Evolutionary conservation across 768 basidiomycete genomes (phyloP).

Genomic region (Leccinum obscurum): DNA sequence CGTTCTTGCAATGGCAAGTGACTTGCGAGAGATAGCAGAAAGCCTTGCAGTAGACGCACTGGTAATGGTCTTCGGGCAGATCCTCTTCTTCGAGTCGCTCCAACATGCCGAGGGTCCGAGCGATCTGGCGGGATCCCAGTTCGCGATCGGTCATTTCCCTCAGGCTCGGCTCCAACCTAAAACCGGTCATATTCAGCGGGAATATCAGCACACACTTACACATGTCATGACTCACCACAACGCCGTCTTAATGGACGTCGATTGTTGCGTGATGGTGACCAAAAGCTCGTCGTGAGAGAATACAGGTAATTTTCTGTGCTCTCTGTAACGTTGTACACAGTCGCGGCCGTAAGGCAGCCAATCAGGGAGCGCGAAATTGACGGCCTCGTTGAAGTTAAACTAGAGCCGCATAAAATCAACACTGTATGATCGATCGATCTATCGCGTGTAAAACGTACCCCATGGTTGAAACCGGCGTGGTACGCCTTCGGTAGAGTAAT

Average conservation of each 20-base stretch:
- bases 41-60: slow-evolving; percentile 88
- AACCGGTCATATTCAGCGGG: slow-evolving; percentile 22
- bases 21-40: slow-evolving; percentile 97
- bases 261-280: slow-evolving; percentile 96
- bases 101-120: slow-evolving; percentile 57
- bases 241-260: slow-evolving; percentile 87
- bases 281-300: slow-evolving; percentile 98
- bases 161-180: slow-evolving; percentile 81
- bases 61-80: slow-evolving; percentile 91
- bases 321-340: slow-evolving; percentile 87
- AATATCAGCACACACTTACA: slow-evolving; percentile 15
- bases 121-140: slow-evolving; percentile 59
- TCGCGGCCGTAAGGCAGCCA: slow-evolving; percentile 89
- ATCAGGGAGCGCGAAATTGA: slow-evolving; percentile 96
- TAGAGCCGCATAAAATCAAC: slow-evolving; percentile 39
- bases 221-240: slow-evolving; percentile 64
- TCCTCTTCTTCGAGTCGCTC: slow-evolving; percentile 80
- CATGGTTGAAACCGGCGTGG: slow-evolving; percentile 98
- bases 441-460: slow-evolving; percentile 56
- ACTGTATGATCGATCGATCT: slow-evolving; percentile 24
- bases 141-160: slow-evolving; percentile 90
- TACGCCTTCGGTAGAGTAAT: slow-evolving; percentile 98
- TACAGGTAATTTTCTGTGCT: slow-evolving; percentile 90
- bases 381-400: slow-evolving; percentile 99
- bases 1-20: slow-evolving; percentile 73